Conservation (phyloP, 2,329 filamentous ascomycete species). For the Claviceps spartinae region DNA sequence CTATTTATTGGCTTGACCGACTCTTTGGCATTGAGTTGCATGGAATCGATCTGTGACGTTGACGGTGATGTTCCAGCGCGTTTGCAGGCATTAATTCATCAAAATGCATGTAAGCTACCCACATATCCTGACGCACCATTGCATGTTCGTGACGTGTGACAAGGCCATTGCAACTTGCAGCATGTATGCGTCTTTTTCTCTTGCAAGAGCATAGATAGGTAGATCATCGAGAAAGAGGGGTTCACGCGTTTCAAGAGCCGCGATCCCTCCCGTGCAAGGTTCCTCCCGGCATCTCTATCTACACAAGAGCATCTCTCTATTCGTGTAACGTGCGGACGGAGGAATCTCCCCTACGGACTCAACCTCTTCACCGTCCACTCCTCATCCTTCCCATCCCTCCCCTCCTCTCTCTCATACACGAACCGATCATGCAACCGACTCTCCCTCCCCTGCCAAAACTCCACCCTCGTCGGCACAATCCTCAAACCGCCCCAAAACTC, state of each 20-base stretch:
- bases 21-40: neutral
- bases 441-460: slow-evolving; percentile 92
- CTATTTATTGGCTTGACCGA: no score
- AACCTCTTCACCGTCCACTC: slow-evolving; percentile 58
- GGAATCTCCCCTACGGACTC: slow-evolving; percentile 41
- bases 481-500: slow-evolving; percentile 90
- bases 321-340: no score
- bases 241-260: no score
- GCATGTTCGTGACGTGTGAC: no score
- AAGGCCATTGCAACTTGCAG: neutral
- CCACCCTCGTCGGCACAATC: slow-evolving; percentile 70
- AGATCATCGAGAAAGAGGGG: no score
- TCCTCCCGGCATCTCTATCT: no score
- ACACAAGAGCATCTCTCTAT: no score
- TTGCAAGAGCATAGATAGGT: neutral
- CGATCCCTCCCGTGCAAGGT: no score
- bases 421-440: slow-evolving; percentile 92
- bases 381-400: slow-evolving; percentile 16
- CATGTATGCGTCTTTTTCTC: neutral
- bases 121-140: neutral
- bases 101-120: neutral
- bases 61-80: neutral
- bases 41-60: neutral
- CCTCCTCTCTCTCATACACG: slow-evolving; percentile 54
- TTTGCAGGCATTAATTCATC: neutral